phyloP scores from a whole-genome alignment of 176 grass and related monocot species.

The Ensete glaucum region DNA sequence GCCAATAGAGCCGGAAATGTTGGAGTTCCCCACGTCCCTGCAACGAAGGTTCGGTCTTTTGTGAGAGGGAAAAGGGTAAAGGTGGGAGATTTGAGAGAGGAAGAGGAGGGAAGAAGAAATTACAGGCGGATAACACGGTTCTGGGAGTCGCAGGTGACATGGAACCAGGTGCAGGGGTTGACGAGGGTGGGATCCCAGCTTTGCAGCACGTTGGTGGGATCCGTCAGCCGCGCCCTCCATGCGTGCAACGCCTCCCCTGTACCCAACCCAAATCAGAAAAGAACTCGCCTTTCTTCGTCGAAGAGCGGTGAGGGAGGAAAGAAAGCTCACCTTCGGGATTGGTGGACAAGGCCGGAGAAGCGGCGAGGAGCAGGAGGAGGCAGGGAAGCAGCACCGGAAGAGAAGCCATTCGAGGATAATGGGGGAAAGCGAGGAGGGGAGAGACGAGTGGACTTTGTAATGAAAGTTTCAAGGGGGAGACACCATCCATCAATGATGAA shows the following conservation, averaged over 20 bases:
- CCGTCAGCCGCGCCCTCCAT: slow-evolving; percentile 53
- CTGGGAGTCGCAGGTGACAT: slow-evolving; percentile 69
- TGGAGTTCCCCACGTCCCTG: slow-evolving; percentile 98
- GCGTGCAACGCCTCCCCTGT: slow-evolving; percentile 72
- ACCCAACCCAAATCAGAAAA: slow-evolving; percentile 3
- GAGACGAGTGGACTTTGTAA: background rate
- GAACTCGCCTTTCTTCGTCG: background rate
- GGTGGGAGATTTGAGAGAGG: background rate
- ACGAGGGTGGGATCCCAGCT: slow-evolving; percentile 96
- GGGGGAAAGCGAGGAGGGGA: background rate
- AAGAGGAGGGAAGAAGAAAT: background rate
- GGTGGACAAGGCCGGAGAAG: slow-evolving; percentile 32
- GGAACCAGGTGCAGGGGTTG: slow-evolving; percentile 99
- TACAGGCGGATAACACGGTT: slow-evolving; percentile 83
- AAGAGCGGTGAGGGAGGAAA: background rate
- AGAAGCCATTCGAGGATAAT: slow-evolving; percentile 31
- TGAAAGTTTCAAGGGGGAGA: background rate
- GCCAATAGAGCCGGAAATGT: slow-evolving; percentile 76
- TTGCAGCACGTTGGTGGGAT: slow-evolving; percentile 88
- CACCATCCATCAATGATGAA: background rate
- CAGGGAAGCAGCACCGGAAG: background rate
- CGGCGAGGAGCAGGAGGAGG: slow-evolving; percentile 21
- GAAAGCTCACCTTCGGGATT: slow-evolving; percentile 33
- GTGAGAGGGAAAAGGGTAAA: background rate
- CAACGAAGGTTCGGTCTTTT: slow-evolving; percentile 6